Conservation (phyloP, 495 filamentous ascomycete genomes). For the Podospora comata region DNA sequence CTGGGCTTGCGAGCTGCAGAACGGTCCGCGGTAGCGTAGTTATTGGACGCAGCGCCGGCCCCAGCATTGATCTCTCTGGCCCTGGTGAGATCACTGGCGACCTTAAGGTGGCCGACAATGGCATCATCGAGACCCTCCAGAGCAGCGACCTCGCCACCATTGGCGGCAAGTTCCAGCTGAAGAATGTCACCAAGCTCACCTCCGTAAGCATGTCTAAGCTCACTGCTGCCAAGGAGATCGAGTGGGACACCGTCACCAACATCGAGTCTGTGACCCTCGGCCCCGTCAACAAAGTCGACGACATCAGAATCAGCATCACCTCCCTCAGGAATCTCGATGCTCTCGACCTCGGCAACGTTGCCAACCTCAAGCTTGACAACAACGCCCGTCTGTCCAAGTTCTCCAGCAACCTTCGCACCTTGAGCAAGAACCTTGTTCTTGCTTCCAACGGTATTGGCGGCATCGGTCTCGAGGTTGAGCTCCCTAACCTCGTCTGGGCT, state of each 20-base stretch:
- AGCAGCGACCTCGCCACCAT: constrained; percentile 48
- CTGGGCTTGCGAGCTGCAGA: constrained; percentile 60
- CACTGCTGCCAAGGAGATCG: constrained; percentile 58
- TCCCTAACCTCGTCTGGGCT: constrained; percentile 75
- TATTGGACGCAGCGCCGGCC: constrained; percentile 53
- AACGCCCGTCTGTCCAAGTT: constrained; percentile 68
- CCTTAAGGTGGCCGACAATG: constrained; percentile 58
- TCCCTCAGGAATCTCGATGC: constrained; percentile 68
- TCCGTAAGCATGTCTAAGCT: constrained; percentile 62
- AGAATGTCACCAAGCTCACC: constrained; percentile 62
- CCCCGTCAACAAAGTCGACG: constrained; percentile 56
- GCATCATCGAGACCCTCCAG: constrained; percentile 44
- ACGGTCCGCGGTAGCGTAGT: constrained; percentile 68
- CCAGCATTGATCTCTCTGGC: constrained; percentile 53
- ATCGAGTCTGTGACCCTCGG: constrained; percentile 67
- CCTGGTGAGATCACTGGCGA: constrained; percentile 65
- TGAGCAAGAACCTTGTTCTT: constrained; percentile 62
- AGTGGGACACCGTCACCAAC: constrained; percentile 68
- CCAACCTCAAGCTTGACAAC: constrained; percentile 72
- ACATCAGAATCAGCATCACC: constrained; percentile 78
- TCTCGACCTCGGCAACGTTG: constrained; percentile 66
- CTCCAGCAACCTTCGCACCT: constrained; percentile 66
- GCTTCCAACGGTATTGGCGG: constrained; percentile 61
- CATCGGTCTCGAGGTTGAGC: constrained; percentile 52
- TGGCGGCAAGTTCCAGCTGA: constrained; percentile 63